Percentiles rank a stretch among this genome's conserved stretches.
These are phyloP conservation scores for Paxillus rubicundulus DNA, from an alignment of 768 basidiomycete genomes.

Conservation along the genomic window DNA sequence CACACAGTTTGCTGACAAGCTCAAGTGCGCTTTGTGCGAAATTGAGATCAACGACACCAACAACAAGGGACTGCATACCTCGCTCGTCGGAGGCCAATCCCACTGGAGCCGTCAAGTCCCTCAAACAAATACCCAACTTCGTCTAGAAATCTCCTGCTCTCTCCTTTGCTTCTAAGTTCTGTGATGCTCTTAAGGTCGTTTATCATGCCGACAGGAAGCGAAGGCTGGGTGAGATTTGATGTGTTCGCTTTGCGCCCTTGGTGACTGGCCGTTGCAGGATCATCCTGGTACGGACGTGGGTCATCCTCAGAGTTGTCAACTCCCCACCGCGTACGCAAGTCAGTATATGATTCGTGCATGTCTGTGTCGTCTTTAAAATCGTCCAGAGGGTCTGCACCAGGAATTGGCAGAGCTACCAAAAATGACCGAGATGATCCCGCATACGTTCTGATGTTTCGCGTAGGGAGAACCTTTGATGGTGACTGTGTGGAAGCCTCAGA, in stretches of 20 bases:
- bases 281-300: conserved; percentile 36
- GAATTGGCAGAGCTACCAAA: conserved; percentile 56
- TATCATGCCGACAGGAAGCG: conserved; percentile 57
- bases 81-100: conserved; percentile 58
- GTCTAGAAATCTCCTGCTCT: conserved; percentile 75
- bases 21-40: conserved; percentile 60
- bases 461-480: conserved; percentile 25
- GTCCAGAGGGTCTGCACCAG: conserved; percentile 25
- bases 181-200: conserved; percentile 79
- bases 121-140: conserved; percentile 86
- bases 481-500: conserved; percentile 23
- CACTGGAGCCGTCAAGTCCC: conserved; percentile 57
- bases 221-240: conserved; percentile 39
- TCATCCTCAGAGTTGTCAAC: conserved; percentile 80
- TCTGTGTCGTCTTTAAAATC: conserved; percentile 48
- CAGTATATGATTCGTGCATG: conserved; percentile 70
- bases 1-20: conserved; percentile 70
- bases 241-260: conserved; percentile 16
- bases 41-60: neutral
- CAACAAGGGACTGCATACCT: conserved; percentile 44
- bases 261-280: neutral
- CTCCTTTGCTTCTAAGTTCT: conserved; percentile 77
- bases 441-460: conserved; percentile 59
- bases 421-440: conserved; percentile 80
- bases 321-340: conserved; percentile 75